A percentile compares a stretch with the other conserved stretches of the same genome.
phyloP scores from a whole-genome alignment of 768 basidiomycete genomes.

The Suillus tomentosus region DNA sequence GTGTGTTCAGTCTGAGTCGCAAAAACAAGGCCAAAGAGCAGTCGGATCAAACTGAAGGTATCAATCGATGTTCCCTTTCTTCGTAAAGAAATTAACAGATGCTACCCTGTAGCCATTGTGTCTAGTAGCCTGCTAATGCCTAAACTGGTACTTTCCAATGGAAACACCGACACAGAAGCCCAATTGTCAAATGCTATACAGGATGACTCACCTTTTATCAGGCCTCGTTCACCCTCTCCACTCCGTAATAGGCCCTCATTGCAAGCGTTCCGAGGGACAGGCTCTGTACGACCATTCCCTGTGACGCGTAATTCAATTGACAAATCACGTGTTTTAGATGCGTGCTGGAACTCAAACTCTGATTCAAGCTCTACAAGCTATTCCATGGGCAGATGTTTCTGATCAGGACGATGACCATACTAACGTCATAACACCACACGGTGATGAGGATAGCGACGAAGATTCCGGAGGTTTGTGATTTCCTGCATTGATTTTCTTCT shows the following conservation, averaged over 20 bases:
- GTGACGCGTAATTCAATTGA: conserved; percentile 12
- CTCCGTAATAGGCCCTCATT: conserved; percentile 45
- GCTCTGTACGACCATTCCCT: conserved; percentile 56
- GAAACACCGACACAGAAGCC: conserved; percentile 11
- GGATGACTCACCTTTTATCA: conserved; percentile 70
- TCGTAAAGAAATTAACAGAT: not conserved
- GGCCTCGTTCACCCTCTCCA: conserved; percentile 67
- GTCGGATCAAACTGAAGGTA: conserved; percentile 33
- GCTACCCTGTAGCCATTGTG: conserved; percentile 1
- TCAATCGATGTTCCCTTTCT: conserved; percentile 4
- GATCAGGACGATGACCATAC: conserved; percentile 69
- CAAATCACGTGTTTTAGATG: conserved; percentile 52
- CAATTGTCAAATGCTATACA: conserved; percentile 21
- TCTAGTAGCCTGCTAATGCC: conserved; percentile 25
- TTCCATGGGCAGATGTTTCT: conserved; percentile 72
- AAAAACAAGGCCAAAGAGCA: conserved; percentile 50
- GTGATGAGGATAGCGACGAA: conserved; percentile 67
- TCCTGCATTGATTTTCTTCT: conserved; percentile 19
- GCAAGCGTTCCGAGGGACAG: conserved; percentile 62
- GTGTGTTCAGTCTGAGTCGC: conserved; percentile 57
- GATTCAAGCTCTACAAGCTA: conserved; percentile 84
- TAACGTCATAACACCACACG: conserved; percentile 40
- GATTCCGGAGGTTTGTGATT: conserved; percentile 41
- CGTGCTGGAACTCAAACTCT: conserved; percentile 86
- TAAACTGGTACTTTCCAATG: conserved; percentile 13